Base-by-base conservation (phyloP, 352 stramenopile genomes). In the Saprolegnia parasitica region DNA sequence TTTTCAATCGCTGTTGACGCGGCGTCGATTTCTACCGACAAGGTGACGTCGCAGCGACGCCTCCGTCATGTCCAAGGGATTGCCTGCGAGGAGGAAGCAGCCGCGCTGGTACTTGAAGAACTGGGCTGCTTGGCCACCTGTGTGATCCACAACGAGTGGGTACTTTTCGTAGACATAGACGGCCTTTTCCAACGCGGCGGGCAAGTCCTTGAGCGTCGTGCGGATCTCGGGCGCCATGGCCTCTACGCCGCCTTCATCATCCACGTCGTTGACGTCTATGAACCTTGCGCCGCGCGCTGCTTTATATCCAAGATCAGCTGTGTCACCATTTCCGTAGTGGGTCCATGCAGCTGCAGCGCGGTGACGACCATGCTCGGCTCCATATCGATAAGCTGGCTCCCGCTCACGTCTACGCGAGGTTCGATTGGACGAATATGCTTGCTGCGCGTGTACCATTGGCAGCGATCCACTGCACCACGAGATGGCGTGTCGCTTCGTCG, bases 71-170 rank as follows among this genome's bases (percentile, higher is more conserved):
- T 96, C 86, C 0, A 58, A 37, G 6, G 79, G 86, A 46, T 88
- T 94, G n/a, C 78, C 81, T 0, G 76, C 83, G 73, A 94, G 78
- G n/a, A 97, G 78, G 49, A 92, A 88, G 11, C 79, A 78, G 16
- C 90, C 89, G 1, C 86, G 86, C 71, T 97, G 90, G 74, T 97
- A 97, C 63, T 93, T 90, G 65, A 97, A 85, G 49, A 96, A 97
- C 1, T 88, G 83, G 29, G 78, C 81, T 15, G 86, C 90, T 73
- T 96, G 83, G 11, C 52, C 52, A 0, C 81, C 86, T 1, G 78
- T 79, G 0, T 83, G 74, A 52, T 97, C 91, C 18, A 97, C 67
- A 18, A 97, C 72, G n/a, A 97, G 68, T 18, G 89, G 89, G 71
- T 90, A 96, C 23, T 84, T 87, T 57, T 97, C 91, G 20, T 80